A percentile compares a stretch with the other conserved stretches of the same genome.
phyloP scores from a whole-genome alignment of 2,329 filamentous ascomycete species.

The Juglanconis juglandina region DNA sequence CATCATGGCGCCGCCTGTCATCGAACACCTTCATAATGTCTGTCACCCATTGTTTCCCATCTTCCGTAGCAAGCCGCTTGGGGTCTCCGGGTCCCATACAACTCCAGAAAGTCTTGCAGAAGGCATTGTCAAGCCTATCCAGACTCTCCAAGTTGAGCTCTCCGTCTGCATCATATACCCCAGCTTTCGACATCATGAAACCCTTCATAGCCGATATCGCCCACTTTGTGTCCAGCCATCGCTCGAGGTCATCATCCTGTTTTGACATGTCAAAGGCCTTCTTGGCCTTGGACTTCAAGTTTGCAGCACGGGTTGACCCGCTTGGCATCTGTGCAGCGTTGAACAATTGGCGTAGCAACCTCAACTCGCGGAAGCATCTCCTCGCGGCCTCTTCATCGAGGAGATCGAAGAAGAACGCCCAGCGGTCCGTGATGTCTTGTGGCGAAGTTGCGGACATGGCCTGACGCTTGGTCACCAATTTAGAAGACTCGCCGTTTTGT shows the following conservation, averaged over 20 bases:
- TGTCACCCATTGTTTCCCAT: slow-evolving; percentile 12
- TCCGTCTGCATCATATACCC: not conserved
- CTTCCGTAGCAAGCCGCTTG: slow-evolving; percentile 8
- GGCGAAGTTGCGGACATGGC: slow-evolving; percentile 4
- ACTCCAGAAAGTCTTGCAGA: slow-evolving; percentile 11
- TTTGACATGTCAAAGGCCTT: slow-evolving; percentile 9
- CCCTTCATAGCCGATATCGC: slow-evolving; percentile 10
- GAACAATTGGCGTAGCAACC: slow-evolving; percentile 10
- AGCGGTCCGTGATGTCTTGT: slow-evolving; percentile 11
- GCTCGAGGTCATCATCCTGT: slow-evolving; percentile 8
- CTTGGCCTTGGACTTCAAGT: slow-evolving; percentile 10
- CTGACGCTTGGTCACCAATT: slow-evolving; percentile 4
- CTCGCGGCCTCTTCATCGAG: slow-evolving; percentile 12
- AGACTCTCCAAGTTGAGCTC: not conserved
- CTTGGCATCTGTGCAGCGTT: slow-evolving; percentile 5
- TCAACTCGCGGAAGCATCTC: slow-evolving; percentile 12
- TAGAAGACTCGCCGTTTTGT: not conserved
- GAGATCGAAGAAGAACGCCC: slow-evolving; percentile 13
- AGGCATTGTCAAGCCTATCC: slow-evolving; percentile 12
- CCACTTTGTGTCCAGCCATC: slow-evolving; percentile 12
- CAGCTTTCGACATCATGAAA: slow-evolving; percentile 11
- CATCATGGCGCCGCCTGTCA: slow-evolving; percentile 7
- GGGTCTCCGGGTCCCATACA: slow-evolving; percentile 7
- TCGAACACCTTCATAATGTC: slow-evolving; percentile 13
- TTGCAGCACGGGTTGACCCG: not conserved